phyloP scores from a whole-genome alignment of 805 yeast genomes.

The Candida ortonii region DNA sequence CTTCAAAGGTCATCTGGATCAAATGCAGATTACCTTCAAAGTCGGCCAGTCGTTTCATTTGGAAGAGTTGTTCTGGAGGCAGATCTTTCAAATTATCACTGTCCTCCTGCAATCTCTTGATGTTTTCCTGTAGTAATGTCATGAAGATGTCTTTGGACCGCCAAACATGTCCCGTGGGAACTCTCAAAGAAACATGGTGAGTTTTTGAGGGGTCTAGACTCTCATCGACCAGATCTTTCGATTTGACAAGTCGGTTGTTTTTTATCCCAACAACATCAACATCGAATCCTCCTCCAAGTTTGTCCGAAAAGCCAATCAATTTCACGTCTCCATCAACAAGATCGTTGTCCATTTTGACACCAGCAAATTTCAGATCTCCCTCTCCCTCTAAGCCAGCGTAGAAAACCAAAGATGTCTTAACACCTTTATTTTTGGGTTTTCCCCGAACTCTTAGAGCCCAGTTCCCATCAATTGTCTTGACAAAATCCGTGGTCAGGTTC shows the following conservation, averaged over 20 bases:
- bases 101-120: slow-evolving; percentile 42
- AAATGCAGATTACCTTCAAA: slow-evolving; percentile 77
- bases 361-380: slow-evolving; percentile 41
- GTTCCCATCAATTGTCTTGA: slow-evolving; percentile 69
- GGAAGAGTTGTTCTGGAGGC: slow-evolving; percentile 50
- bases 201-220: slow-evolving; percentile 56
- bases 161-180: slow-evolving; percentile 77
- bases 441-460: slow-evolving; percentile 83
- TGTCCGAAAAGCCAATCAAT: slow-evolving; percentile 54
- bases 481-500: slow-evolving; percentile 66
- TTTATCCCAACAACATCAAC: slow-evolving; percentile 56
- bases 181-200: slow-evolving; percentile 64
- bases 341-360: slow-evolving; percentile 30
- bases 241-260: slow-evolving; percentile 42
- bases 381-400: slow-evolving; percentile 77
- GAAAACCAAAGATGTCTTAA: slow-evolving; percentile 65
- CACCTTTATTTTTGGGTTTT: slow-evolving; percentile 48
- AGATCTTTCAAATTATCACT: slow-evolving; percentile 26
- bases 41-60: slow-evolving; percentile 54
- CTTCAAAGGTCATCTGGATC: slow-evolving; percentile 72
- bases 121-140: slow-evolving; percentile 66
- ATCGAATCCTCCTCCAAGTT: slow-evolving; percentile 62
- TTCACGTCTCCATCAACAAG: slow-evolving; percentile 36
- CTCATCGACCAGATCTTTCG: slow-evolving; percentile 31
- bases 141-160: slow-evolving; percentile 71